A percentile compares a stretch with the other conserved stretches of the same genome.
Evolutionary conservation across 305 asterid species (phyloP).

Genomic region (Solanum hybrid): DNA sequence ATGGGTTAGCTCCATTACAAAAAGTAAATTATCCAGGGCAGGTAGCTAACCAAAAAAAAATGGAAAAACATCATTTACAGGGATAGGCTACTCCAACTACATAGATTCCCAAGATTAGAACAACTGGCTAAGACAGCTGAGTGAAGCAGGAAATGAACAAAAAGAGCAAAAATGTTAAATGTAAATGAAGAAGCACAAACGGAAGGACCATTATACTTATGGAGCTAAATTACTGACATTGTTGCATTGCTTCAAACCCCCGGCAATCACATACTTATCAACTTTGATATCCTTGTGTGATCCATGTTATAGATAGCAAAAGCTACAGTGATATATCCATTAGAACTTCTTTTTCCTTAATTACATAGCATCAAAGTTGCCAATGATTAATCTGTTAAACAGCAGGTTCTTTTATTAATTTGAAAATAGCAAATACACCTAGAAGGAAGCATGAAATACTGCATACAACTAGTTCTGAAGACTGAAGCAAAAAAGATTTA

Average conservation of each 20-base stretch:
- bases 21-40: not conserved
- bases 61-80: not conserved
- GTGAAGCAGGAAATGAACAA: not conserved
- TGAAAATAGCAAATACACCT: not conserved
- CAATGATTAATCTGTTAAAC: not conserved
- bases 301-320: not conserved
- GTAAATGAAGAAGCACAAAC: not conserved
- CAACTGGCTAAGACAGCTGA: not conserved
- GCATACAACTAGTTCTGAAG: not conserved
- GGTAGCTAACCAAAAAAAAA: not conserved
- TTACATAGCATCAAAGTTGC: not conserved
- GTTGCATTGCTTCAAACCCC: not conserved
- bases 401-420: constrained; percentile 4
- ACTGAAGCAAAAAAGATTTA: constrained; percentile 13
- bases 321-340: not conserved
- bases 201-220: not conserved
- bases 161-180: not conserved
- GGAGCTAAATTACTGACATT: not conserved
- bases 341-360: not conserved
- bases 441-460: not conserved
- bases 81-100: not conserved
- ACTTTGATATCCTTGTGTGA: not conserved
- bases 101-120: not conserved
- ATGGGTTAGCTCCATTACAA: not conserved
- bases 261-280: not conserved